These are phyloP conservation scores for Rutstroemia sp. DNA, from an alignment of 2,329 filamentous ascomycete genomes.

Conservation along the genomic window DNA sequence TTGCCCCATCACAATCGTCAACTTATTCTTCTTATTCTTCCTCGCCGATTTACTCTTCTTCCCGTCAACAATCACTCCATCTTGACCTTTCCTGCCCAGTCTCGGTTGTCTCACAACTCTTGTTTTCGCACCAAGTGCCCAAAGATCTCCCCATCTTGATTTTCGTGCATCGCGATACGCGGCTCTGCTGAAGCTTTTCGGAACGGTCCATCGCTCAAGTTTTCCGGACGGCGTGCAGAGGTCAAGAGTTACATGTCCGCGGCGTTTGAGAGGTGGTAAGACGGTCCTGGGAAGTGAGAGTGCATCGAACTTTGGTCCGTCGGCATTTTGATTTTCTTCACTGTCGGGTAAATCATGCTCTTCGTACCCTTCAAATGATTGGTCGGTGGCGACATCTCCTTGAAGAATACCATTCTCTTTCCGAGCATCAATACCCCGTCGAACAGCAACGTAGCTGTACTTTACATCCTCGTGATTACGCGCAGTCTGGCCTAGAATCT, in stretches of 20 bases:
- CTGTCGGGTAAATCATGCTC: slow-evolving; percentile 30
- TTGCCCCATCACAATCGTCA: slow-evolving; percentile 32
- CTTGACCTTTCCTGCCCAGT: slow-evolving; percentile 39
- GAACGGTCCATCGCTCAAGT: slow-evolving; percentile 91
- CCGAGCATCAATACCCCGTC: slow-evolving; percentile 58
- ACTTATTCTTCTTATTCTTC: slow-evolving; percentile 37
- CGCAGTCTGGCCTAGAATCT: slow-evolving; percentile 58
- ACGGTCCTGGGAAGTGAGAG: slow-evolving; percentile 72
- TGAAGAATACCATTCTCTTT: slow-evolving; percentile 36
- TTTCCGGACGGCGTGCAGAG: slow-evolving; percentile 79
- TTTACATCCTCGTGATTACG: slow-evolving; percentile 85
- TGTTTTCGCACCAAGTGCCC: slow-evolving; percentile 92
- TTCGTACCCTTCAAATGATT: slow-evolving; percentile 69
- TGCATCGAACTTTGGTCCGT: slow-evolving; percentile 36
- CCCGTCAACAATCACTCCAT: slow-evolving; percentile 29
- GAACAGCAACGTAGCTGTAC: slow-evolving; percentile 83
- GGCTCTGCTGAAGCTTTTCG: slow-evolving; percentile 69
- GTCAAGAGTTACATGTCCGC: slow-evolving; percentile 82
- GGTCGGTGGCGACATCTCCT: slow-evolving; percentile 49
- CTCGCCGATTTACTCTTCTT: slow-evolving; percentile 27
- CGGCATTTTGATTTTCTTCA: slow-evolving; percentile 11
- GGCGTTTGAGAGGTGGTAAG: slow-evolving; percentile 75
- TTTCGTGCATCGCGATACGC: slow-evolving; percentile 93
- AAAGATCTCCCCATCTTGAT: slow-evolving; percentile 83
- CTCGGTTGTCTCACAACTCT: slow-evolving; percentile 55